Percentiles rank a stretch among this genome's conserved stretches.
These are phyloP conservation scores for Fusarium sp. DNA, from an alignment of 2,329 filamentous ascomycete genomes.

Conservation along the genomic window DNA sequence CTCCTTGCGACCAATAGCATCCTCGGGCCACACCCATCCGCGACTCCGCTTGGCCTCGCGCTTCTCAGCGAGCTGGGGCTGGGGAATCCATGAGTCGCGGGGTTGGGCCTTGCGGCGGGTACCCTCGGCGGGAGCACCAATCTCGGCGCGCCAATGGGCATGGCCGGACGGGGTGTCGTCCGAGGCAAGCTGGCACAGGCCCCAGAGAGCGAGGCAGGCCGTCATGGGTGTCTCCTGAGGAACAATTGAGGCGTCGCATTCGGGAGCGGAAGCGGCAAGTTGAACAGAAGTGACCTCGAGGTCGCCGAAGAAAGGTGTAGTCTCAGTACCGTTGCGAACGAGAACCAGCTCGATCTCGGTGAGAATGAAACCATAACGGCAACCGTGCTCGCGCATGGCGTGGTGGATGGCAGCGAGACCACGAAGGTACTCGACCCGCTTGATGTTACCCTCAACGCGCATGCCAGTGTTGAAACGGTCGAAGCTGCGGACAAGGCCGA, in stretches of 20 bases:
- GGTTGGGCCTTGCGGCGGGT: slow-evolving; percentile 79
- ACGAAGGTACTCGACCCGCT: slow-evolving; percentile 90
- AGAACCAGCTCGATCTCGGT: slow-evolving; percentile 96
- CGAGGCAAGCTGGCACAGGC: slow-evolving; percentile 79
- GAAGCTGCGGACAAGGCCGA: slow-evolving; percentile 92
- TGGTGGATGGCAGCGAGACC: slow-evolving; percentile 89
- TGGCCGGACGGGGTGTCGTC: slow-evolving; percentile 70
- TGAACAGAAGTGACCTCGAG: slow-evolving; percentile 80
- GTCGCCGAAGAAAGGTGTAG: slow-evolving; percentile 88
- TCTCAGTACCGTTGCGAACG: slow-evolving; percentile 82
- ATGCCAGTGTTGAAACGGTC: slow-evolving; percentile 97
- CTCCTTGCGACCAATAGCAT: slow-evolving; percentile 80
- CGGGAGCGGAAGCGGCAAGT: slow-evolving; percentile 62
- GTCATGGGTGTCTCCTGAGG: slow-evolving; percentile 70
- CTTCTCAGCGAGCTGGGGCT: slow-evolving; percentile 82
- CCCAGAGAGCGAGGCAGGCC: slow-evolving; percentile 83
- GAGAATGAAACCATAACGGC: slow-evolving; percentile 95
- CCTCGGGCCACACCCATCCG: slow-evolving; percentile 84
- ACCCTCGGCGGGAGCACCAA: slow-evolving; percentile 81
- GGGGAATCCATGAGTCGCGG: slow-evolving; percentile 84
- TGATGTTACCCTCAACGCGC: slow-evolving; percentile 87
- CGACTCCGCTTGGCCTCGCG: slow-evolving; percentile 80
- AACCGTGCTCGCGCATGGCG: slow-evolving; percentile 93
- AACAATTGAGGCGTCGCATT: slow-evolving; percentile 48
- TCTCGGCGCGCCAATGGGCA: slow-evolving; percentile 77